Percentiles rank a stretch among this genome's conserved stretches.
Conservation (phyloP, 371 early-diverging fungal species). For the Syncephalastrum sp. region DNA sequence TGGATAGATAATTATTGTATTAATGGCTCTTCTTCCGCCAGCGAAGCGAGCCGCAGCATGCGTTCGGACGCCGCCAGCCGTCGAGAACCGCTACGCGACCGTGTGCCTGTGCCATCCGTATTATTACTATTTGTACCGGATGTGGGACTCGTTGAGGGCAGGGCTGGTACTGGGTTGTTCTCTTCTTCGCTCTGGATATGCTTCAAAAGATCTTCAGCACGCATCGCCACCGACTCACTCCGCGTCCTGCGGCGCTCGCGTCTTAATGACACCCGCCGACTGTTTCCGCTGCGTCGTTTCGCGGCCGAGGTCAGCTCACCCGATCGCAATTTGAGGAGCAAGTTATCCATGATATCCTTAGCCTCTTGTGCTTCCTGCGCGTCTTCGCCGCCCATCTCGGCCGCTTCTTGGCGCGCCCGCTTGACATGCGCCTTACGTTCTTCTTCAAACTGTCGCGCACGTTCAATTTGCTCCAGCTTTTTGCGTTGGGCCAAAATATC, state of each 20-base stretch:
- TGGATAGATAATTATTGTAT: not conserved
- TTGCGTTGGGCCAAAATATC: conserved; percentile 32
- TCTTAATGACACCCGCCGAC: conserved; percentile 32
- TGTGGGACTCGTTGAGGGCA: conserved; percentile 1
- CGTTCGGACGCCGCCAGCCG: conserved; percentile 38
- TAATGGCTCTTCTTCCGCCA: conserved; percentile 29
- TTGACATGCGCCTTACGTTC: conserved; percentile 43
- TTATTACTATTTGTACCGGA: conserved; percentile 3
- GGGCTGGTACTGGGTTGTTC: conserved; percentile 27
- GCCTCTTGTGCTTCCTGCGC: conserved; percentile 51
- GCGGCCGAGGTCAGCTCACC: conserved; percentile 63
- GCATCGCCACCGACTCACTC: conserved; percentile 62
- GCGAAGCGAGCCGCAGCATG: conserved; percentile 40
- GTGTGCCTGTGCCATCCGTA: not conserved
- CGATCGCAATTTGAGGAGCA: conserved; percentile 75
- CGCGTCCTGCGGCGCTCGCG: conserved; percentile 50
- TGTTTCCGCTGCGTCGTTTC: conserved; percentile 42
- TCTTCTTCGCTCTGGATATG: conserved; percentile 61
- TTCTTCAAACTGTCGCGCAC: conserved; percentile 40
- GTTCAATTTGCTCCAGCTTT: conserved; percentile 40
- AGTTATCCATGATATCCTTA: conserved; percentile 82
- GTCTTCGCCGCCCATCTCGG: conserved; percentile 34
- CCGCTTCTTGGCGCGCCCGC: conserved; percentile 22
- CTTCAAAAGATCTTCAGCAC: conserved; percentile 70
- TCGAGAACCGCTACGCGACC: conserved; percentile 27